These are phyloP conservation scores for Cladosporium velox DNA, from an alignment of 2,329 filamentous ascomycete genomes.

Conservation along the genomic window DNA sequence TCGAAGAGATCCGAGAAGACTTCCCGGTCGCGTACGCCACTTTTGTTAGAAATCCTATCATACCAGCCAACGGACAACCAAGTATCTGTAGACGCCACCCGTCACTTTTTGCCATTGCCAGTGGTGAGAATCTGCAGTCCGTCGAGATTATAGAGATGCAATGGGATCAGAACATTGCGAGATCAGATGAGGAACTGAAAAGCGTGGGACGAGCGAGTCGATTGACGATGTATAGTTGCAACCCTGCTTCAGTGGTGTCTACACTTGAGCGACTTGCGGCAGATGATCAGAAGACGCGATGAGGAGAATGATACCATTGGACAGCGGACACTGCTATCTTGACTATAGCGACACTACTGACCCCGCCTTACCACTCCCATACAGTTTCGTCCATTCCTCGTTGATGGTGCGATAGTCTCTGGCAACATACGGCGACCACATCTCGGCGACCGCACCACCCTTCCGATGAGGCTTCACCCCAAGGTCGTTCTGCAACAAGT, in stretches of 20 bases:
- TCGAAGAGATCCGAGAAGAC: background rate
- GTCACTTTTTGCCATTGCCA: background rate
- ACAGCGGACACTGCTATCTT: background rate
- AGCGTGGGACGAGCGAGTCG: background rate
- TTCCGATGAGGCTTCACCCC: constrained; percentile 61
- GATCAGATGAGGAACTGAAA: background rate
- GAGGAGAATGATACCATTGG: background rate
- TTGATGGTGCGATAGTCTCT: constrained; percentile 15
- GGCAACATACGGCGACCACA: constrained; percentile 16
- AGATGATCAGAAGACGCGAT: background rate
- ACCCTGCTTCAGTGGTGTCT: background rate
- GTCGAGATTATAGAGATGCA: background rate
- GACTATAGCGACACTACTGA: background rate
- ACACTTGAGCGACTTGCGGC: background rate
- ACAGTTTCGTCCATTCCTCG: constrained; percentile 8
- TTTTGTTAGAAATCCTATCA: background rate
- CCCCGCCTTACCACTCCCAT: background rate
- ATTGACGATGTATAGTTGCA: background rate
- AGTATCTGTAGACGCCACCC: background rate
- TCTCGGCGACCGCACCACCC: constrained; percentile 24
- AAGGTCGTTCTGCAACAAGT: constrained; percentile 67
- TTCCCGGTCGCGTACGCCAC: background rate
- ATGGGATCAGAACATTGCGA: background rate
- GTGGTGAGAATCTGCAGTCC: background rate
- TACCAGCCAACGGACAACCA: background rate